Percentiles rank a stretch among this genome's conserved stretches.
Evolutionary conservation across 2,329 filamentous ascomycete species (phyloP).

Genomic region (Pseudogymnoascus sp.): DNA sequence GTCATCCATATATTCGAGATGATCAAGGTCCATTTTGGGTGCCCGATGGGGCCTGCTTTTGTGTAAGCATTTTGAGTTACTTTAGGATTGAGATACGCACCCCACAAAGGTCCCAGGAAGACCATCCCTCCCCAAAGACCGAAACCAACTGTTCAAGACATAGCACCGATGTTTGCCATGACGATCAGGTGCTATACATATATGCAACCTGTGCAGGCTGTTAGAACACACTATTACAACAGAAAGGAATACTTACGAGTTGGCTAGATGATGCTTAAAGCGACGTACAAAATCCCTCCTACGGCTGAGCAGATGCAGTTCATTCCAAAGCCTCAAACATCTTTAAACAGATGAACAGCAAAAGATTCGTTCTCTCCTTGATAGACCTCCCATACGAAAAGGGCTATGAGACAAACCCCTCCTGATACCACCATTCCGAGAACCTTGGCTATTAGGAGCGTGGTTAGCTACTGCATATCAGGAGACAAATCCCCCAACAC

Average conservation of each 20-base stretch:
- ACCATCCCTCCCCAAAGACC: conserved; percentile 26
- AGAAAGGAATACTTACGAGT: conserved; percentile 15
- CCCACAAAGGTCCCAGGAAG: conserved; percentile 20
- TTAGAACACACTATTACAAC: background rate
- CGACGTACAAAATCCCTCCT: conserved; percentile 23
- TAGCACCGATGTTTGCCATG: conserved; percentile 26
- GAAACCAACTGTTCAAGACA: conserved; percentile 25
- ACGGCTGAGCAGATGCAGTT: conserved; percentile 25
- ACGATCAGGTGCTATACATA: conserved; percentile 17
- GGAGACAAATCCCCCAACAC: background rate
- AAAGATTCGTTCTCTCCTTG: conserved; percentile 18
- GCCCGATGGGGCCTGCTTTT: background rate
- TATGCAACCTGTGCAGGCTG: background rate
- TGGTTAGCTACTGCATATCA: background rate
- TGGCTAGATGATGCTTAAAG: conserved; percentile 27
- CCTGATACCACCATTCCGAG: conserved; percentile 24
- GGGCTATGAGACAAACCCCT: conserved; percentile 19
- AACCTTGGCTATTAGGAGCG: conserved; percentile 11
- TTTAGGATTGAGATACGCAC: background rate
- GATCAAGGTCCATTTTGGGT: background rate
- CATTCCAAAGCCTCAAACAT: conserved; percentile 26
- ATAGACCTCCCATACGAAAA: conserved; percentile 19
- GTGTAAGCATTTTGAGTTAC: background rate
- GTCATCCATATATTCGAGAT: background rate
- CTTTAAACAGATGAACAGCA: conserved; percentile 28